Conservation (phyloP, 768 basidiomycete genomes). For the Kwoniella sp. region DNA sequence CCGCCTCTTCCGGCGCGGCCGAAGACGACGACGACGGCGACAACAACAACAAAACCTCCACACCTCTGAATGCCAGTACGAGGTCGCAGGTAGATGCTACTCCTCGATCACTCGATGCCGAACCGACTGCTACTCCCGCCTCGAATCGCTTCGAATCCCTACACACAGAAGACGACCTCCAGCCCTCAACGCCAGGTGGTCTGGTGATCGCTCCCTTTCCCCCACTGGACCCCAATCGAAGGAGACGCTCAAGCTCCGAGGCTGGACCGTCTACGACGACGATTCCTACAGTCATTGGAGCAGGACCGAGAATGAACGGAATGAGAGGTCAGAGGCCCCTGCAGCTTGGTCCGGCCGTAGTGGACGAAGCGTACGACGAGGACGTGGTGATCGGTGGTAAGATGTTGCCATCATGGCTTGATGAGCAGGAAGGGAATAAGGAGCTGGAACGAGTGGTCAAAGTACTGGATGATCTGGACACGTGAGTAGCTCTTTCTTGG, state of each 20-base stretch:
- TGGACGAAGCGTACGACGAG: conserved; percentile 44
- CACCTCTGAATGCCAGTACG: conserved; percentile 13
- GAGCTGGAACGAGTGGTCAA: conserved; percentile 41
- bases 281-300: neutral
- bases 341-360: conserved; percentile 5
- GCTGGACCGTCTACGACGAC: neutral
- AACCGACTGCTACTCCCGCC: conserved; percentile 21
- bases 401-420: conserved; percentile 46
- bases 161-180: conserved; percentile 19
- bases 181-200: conserved; percentile 51
- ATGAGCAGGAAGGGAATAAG: conserved; percentile 45
- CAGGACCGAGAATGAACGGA: conserved; percentile 19
- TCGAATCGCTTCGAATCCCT: conserved; percentile 12
- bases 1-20: neutral
- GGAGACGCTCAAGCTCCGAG: conserved; percentile 9
- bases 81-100: neutral
- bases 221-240: conserved; percentile 37
- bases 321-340: conserved; percentile 8
- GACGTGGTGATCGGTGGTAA: conserved; percentile 55
- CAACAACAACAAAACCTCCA: neutral
- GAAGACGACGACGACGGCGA: too few species aligned
- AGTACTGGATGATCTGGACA: conserved; percentile 47
- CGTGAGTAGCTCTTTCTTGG: conserved; percentile 33
- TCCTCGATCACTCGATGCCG: conserved; percentile 22
- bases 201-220: conserved; percentile 54